phyloP scores from a whole-genome alignment of 192 early-diverging fungal genomes.

The Powellomyces hirtus region DNA sequence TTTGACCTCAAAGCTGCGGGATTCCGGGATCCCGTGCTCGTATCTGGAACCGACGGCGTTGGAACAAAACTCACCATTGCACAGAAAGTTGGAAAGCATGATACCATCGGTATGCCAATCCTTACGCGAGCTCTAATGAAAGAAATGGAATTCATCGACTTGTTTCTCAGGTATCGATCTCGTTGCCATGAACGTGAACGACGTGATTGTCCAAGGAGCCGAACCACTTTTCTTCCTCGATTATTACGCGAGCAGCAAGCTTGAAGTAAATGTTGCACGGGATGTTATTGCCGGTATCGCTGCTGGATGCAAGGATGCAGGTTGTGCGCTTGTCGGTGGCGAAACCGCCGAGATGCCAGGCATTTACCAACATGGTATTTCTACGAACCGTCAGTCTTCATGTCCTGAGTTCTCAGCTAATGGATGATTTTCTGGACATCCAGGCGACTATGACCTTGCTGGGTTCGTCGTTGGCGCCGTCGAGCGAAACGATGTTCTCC shows the following conservation, averaged over 20 bases:
- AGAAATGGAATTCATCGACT: not conserved
- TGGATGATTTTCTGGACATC: too few relatives aligned
- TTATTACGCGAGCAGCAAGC: slow-evolving; percentile 94
- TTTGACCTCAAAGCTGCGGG: slow-evolving; percentile 96
- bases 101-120: slow-evolving; percentile 68
- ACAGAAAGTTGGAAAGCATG: slow-evolving; percentile 77
- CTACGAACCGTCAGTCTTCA: too few relatives aligned
- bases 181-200: slow-evolving; percentile 99
- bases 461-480: slow-evolving; percentile 98
- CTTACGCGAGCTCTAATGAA: not conserved
- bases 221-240: slow-evolving; percentile 99
- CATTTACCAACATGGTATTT: slow-evolving; percentile 78
- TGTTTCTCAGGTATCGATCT: slow-evolving; percentile 77
- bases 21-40: slow-evolving; percentile 88
- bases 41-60: slow-evolving; percentile 98
- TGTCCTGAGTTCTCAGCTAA: too few relatives aligned
- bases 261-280: slow-evolving; percentile 87
- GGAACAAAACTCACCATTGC: slow-evolving; percentile 99
- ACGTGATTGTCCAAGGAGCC: slow-evolving; percentile 97
- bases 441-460: slow-evolving; percentile 81
- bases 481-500: slow-evolving; percentile 84
- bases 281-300: slow-evolving; percentile 93
- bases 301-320: slow-evolving; percentile 84
- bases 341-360: slow-evolving; percentile 99
- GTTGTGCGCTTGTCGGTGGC: slow-evolving; percentile 94